phyloP scores from a whole-genome alignment of 1,284 basidiomycete species.

The Puccinia triticina region DNA sequence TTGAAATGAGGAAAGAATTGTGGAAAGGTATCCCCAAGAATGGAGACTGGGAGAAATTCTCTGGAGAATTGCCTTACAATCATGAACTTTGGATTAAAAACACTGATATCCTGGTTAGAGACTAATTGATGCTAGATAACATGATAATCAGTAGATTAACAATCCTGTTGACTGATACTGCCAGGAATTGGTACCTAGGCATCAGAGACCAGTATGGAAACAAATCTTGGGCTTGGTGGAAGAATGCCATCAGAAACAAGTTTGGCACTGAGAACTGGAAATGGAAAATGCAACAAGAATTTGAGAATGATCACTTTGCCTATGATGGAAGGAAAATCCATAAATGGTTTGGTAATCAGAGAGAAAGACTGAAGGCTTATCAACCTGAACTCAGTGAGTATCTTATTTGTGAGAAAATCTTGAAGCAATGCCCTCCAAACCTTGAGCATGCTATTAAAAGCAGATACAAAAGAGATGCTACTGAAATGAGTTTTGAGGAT shows the following conservation, averaged over 20 bases:
- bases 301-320: background rate
- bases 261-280: background rate
- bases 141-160: background rate
- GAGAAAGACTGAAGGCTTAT: background rate
- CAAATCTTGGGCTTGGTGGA: background rate
- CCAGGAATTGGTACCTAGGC: background rate
- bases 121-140: background rate
- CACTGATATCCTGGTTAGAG: background rate
- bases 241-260: background rate
- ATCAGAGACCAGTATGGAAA: background rate
- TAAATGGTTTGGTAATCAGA: background rate
- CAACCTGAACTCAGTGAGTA: background rate
- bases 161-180: background rate
- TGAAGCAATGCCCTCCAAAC: background rate
- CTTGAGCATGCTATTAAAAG: background rate
- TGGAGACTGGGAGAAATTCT: background rate
- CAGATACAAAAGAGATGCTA: background rate
- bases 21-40: background rate
- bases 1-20: background rate
- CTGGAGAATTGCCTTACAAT: background rate
- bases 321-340: background rate
- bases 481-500: background rate
- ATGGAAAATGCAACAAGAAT: slow-evolving; percentile 1
- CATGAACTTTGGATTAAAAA: background rate
- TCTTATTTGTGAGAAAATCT: background rate